A percentile compares a stretch with the other conserved stretches of the same genome.
phyloP scores from a whole-genome alignment of 192 early-diverging fungal species.

The Lunasporangiospora selenospora region DNA sequence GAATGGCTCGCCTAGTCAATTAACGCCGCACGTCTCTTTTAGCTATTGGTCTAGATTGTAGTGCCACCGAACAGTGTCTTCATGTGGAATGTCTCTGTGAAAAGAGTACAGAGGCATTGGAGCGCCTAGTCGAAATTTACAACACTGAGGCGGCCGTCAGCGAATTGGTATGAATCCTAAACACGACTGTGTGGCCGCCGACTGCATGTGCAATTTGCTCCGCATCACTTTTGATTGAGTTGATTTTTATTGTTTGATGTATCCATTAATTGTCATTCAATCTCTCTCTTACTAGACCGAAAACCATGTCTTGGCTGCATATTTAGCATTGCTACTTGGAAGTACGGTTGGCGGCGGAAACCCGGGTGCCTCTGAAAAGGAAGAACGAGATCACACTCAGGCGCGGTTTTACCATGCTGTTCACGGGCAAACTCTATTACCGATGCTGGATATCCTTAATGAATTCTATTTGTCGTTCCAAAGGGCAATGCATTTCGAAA shows the following conservation, averaged over 20 bases:
- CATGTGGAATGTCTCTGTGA: conserved; percentile 25
- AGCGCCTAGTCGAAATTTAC: conserved; percentile 35
- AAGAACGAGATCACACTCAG: too few species aligned
- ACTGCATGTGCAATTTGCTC: too few species aligned
- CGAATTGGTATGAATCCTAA: conserved; percentile 19
- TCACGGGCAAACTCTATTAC: conserved; percentile 12
- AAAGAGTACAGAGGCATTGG: conserved; percentile 23
- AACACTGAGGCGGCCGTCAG: conserved; percentile 30
- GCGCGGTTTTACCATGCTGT: conserved; percentile 4
- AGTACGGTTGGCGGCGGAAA: conserved; percentile 20
- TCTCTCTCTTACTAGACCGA: too few species aligned
- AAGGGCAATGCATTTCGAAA: too few species aligned
- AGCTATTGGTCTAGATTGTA: conserved; percentile 41
- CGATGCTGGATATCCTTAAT: conserved; percentile 30
- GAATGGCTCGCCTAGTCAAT: too few species aligned
- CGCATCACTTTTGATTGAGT: too few species aligned
- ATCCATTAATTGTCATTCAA: too few species aligned
- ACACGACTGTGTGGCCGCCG: too few species aligned
- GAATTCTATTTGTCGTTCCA: too few species aligned
- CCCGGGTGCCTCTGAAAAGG: too few species aligned
- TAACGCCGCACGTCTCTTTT: neutral
- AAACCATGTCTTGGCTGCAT: conserved; percentile 28
- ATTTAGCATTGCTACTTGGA: conserved; percentile 29
- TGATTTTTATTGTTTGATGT: too few species aligned
- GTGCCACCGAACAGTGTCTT: conserved; percentile 26